phyloP scores from a whole-genome alignment of 2,329 filamentous ascomycete genomes.

The Ophiognomonia clavigignenti-juglandacearum region DNA sequence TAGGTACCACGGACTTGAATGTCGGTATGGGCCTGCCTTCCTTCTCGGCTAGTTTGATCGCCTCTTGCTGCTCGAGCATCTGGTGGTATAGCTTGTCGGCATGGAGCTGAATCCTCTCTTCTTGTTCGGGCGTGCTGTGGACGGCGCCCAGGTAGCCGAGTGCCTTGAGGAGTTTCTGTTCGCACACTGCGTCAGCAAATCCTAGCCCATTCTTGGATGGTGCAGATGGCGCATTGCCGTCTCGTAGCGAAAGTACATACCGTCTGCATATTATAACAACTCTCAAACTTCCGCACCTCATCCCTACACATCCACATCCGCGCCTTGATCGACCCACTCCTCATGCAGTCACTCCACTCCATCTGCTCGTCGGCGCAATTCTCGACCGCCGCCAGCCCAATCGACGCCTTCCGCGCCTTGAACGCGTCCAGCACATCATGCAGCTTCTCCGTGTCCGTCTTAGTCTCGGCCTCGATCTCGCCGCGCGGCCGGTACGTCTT shows the following conservation, averaged over 20 bases:
- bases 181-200: not conserved
- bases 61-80: conserved; percentile 76
- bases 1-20: conserved; percentile 53
- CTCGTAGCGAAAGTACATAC: conserved; percentile 37
- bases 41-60: conserved; percentile 64
- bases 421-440: conserved; percentile 75
- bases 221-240: not conserved
- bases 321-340: conserved; percentile 61
- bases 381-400: conserved; percentile 80
- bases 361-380: conserved; percentile 89
- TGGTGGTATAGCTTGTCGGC: conserved; percentile 86
- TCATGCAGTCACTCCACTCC: conserved; percentile 78
- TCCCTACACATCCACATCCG: conserved; percentile 75
- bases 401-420: conserved; percentile 73
- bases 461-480: conserved; percentile 63
- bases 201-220: not conserved
- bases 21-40: conserved; percentile 54
- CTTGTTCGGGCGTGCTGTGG: conserved; percentile 59
- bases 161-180: conserved; percentile 78
- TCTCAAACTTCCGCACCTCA: conserved; percentile 72
- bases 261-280: conserved; percentile 85
- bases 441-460: conserved; percentile 75
- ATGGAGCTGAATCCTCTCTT: conserved; percentile 93
- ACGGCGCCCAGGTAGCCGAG: conserved; percentile 75
- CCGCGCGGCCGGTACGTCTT: conserved; percentile 76